These are phyloP conservation scores for Colletotrichum plurivorum DNA, from an alignment of 2,329 filamentous ascomycete genomes.

Conservation along the genomic window DNA sequence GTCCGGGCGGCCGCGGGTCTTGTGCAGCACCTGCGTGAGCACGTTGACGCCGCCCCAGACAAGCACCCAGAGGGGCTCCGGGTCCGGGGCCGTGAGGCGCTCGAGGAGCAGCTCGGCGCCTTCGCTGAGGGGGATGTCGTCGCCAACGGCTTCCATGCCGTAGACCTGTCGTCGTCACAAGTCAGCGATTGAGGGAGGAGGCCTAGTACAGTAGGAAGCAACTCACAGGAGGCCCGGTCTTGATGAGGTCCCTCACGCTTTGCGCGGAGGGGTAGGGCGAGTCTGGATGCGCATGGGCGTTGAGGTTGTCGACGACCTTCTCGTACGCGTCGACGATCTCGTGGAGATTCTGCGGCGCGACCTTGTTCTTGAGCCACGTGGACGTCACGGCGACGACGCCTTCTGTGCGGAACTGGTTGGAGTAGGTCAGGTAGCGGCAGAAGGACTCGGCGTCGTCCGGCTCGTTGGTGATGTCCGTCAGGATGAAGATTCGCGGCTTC, in stretches of 20 bases:
- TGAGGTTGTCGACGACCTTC: constrained; percentile 61
- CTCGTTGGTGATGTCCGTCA: constrained; percentile 62
- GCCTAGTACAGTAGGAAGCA: neutral
- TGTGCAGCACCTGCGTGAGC: constrained; percentile 62
- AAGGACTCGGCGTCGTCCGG: constrained; percentile 61
- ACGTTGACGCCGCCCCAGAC: constrained; percentile 68
- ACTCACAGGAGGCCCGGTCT: constrained; percentile 52
- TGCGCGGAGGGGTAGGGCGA: constrained; percentile 56
- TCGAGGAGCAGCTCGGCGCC: constrained; percentile 60
- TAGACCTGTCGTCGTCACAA: constrained; percentile 45
- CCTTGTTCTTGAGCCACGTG: constrained; percentile 58
- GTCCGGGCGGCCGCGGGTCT: constrained; percentile 51
- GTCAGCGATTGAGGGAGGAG: neutral
- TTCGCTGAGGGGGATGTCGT: constrained; percentile 49
- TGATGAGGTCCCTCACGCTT: constrained; percentile 52
- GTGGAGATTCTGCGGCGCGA: constrained; percentile 58
- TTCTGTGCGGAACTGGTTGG: constrained; percentile 61
- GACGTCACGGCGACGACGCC: constrained; percentile 62
- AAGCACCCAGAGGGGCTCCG: constrained; percentile 65
- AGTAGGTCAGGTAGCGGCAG: constrained; percentile 59
- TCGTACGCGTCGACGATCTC: constrained; percentile 60
- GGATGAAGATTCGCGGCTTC: constrained; percentile 55
- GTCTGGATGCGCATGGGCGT: constrained; percentile 61
- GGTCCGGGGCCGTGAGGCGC: constrained; percentile 42
- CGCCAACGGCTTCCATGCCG: constrained; percentile 50